Evolutionary conservation across 805 yeast species (phyloP).

Genomic region (Jamesozyma rosinii): DNA sequence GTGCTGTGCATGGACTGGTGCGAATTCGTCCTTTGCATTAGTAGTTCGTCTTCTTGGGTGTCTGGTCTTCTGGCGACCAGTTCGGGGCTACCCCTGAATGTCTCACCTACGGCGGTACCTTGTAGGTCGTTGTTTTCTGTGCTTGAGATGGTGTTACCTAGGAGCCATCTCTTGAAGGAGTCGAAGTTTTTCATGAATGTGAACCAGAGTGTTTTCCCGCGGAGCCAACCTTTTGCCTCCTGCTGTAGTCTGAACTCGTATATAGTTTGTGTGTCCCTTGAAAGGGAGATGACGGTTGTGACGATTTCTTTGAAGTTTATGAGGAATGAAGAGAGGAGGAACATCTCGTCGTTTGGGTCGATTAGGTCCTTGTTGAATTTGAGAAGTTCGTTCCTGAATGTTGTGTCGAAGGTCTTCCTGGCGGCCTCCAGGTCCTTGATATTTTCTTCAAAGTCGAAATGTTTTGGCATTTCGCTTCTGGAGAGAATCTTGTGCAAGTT

Average conservation of each 20-base stretch:
- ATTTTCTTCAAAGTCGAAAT: slow-evolving; percentile 22
- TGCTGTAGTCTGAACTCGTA: slow-evolving; percentile 24
- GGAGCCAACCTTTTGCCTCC: slow-evolving; percentile 31
- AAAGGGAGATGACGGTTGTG: slow-evolving; percentile 25
- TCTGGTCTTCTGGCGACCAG: slow-evolving; percentile 19
- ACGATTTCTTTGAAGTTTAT: slow-evolving; percentile 39
- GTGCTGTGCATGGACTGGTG: background rate
- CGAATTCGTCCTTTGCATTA: slow-evolving; percentile 14
- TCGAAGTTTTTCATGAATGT: slow-evolving; percentile 31
- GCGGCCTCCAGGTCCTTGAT: slow-evolving; percentile 25
- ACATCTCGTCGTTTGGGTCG: slow-evolving; percentile 42
- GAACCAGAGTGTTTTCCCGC: slow-evolving; percentile 38
- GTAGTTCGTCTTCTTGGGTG: slow-evolving; percentile 21
- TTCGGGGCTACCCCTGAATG: slow-evolving; percentile 5
- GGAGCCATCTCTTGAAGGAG: slow-evolving; percentile 31
- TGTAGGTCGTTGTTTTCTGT: slow-evolving; percentile 33
- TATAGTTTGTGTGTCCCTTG: slow-evolving; percentile 28
- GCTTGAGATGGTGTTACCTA: slow-evolving; percentile 17
- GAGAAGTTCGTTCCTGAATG: slow-evolving; percentile 29
- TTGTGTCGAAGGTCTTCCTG: slow-evolving; percentile 29
- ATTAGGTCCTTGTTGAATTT: slow-evolving; percentile 23
- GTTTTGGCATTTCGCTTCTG: slow-evolving; percentile 14
- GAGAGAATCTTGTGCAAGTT: slow-evolving; percentile 7
- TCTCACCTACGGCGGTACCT: slow-evolving; percentile 21
- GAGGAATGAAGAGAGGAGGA: slow-evolving; percentile 40